These are phyloP conservation scores for Ceriops zippeliana DNA, from an alignment of 345 rosid species.

Conservation along the genomic window DNA sequence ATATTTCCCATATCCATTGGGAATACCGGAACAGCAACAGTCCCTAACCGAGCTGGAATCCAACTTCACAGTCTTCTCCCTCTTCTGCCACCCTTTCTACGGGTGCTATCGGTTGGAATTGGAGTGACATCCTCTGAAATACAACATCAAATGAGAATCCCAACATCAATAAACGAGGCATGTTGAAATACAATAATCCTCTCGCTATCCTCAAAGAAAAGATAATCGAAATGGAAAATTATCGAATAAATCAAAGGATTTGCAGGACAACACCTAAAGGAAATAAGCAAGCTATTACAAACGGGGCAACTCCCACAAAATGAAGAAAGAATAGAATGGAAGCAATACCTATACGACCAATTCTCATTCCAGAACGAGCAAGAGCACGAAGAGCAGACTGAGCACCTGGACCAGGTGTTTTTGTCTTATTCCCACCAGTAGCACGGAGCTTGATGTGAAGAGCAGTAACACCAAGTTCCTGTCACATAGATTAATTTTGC, in stretches of 20 bases:
- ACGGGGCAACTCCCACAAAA: not conserved
- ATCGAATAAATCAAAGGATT: no score
- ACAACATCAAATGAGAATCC: not conserved
- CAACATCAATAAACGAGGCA: not conserved
- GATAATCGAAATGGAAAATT: no score
- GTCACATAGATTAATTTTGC: not conserved
- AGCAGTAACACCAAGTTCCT: constrained; percentile 31
- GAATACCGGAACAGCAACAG: not conserved
- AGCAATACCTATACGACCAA: constrained; percentile 27
- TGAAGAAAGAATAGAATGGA: not conserved
- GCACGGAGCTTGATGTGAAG: constrained; percentile 37
- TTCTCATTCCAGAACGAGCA: constrained; percentile 33
- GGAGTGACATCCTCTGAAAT: constrained; percentile 33
- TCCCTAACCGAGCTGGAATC: not conserved
- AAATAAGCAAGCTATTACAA: not conserved
- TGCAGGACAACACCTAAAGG: not conserved
- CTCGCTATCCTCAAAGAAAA: no score
- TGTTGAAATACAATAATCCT: no score
- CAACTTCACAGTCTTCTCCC: constrained; percentile 31
- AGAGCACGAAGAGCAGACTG: constrained; percentile 34
- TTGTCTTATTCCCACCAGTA: constrained; percentile 33
- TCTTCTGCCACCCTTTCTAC: constrained; percentile 37
- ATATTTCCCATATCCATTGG: not conserved
- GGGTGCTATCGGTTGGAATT: constrained; percentile 34
- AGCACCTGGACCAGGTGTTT: constrained; percentile 35